These are phyloP conservation scores for Phialocephala subalpina DNA, from an alignment of 2,329 filamentous ascomycete genomes.

Conservation along the genomic window DNA sequence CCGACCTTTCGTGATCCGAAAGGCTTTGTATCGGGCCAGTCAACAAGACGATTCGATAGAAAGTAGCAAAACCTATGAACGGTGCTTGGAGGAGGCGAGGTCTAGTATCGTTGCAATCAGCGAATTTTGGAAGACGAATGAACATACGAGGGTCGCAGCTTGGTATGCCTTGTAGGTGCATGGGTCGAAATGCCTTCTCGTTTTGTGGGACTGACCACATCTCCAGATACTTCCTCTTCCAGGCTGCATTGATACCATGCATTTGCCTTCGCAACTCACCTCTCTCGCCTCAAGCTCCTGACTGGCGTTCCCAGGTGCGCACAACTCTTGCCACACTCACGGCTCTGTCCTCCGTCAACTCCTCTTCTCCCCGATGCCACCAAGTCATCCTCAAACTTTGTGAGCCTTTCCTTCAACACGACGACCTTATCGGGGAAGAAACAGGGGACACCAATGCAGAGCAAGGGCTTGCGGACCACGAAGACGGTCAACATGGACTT, in stretches of 20 bases:
- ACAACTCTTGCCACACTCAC: neutral
- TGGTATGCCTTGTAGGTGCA: constrained; percentile 53
- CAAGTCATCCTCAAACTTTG: constrained; percentile 1
- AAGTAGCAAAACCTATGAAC: constrained; percentile 41
- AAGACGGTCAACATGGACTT: neutral
- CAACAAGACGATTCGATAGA: constrained; percentile 33
- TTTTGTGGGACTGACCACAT: neutral
- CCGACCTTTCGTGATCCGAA: constrained; percentile 49
- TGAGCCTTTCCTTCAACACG: neutral
- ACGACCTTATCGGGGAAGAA: neutral
- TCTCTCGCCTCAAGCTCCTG: constrained; percentile 37
- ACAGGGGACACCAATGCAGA: neutral
- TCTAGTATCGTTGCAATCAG: constrained; percentile 51
- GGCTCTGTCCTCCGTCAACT: neutral
- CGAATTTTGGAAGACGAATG: constrained; percentile 49
- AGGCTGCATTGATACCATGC: constrained; percentile 53
- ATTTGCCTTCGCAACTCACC: constrained; percentile 52
- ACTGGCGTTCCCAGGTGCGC: constrained; percentile 15
- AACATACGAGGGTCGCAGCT: constrained; percentile 50
- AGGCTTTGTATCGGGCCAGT: constrained; percentile 2
- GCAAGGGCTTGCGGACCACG: constrained; percentile 14
- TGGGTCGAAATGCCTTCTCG: constrained; percentile 16
- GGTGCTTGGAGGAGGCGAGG: constrained; percentile 50
- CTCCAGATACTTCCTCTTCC: constrained; percentile 51
- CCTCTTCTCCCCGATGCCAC: neutral